phyloP scores from a whole-genome alignment of 345 rosid species.

The Eutrema heterophyllum region DNA sequence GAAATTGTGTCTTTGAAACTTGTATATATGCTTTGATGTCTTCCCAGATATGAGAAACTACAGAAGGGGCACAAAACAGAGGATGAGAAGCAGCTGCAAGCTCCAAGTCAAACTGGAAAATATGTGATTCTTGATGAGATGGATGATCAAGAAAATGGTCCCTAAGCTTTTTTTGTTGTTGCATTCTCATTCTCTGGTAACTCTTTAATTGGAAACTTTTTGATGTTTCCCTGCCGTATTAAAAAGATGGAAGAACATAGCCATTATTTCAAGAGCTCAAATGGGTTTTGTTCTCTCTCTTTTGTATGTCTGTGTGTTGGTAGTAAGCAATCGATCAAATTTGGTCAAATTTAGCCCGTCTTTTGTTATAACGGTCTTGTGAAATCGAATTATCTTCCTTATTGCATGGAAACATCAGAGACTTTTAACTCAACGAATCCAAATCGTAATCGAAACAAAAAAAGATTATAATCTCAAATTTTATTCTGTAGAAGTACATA shows the following conservation, averaged over 20 bases:
- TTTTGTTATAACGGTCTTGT: no score
- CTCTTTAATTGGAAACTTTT: neutral
- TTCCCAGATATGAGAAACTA: conserved; percentile 67
- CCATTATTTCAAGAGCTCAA: neutral
- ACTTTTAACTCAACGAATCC: neutral
- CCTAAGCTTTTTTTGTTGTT: conserved; percentile 25
- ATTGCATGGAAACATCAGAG: neutral
- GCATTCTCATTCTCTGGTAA: conserved; percentile 6
- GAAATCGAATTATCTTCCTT: neutral
- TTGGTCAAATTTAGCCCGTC: neutral
- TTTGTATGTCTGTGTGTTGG: neutral
- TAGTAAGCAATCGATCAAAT: neutral
- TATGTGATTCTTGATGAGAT: conserved; percentile 89
- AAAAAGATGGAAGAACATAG: neutral
- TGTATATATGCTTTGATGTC: neutral
- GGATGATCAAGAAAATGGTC: conserved; percentile 57
- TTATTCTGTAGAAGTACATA: neutral
- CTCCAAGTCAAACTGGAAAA: conserved; percentile 44
- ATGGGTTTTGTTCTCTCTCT: neutral
- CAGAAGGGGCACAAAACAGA: conserved; percentile 41
- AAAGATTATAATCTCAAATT: neutral
- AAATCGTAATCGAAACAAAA: neutral
- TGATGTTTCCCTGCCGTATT: neutral
- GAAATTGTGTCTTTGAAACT: neutral
- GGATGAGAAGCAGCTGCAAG: conserved; percentile 23